phyloP scores from a whole-genome alignment of 345 rosid species.

The Lepidium africanum region DNA sequence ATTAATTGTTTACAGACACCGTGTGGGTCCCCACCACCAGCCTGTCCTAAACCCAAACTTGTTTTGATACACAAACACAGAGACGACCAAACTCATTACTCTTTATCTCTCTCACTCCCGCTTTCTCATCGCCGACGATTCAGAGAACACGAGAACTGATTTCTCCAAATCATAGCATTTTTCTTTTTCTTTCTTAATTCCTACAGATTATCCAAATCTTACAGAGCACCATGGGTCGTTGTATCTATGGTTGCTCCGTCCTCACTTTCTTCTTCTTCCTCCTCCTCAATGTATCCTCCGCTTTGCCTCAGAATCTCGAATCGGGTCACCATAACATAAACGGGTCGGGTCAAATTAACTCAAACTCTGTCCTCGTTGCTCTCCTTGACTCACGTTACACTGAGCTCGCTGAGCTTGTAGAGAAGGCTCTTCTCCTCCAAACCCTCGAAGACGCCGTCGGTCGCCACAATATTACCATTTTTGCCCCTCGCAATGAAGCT shows the following conservation, averaged over 20 bases:
- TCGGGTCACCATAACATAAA: conserved; percentile 17
- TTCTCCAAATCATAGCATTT: neutral
- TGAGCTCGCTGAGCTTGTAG: conserved; percentile 65
- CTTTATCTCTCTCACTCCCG: conserved; percentile 14
- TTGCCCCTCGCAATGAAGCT: conserved; percentile 74
- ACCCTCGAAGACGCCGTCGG: conserved; percentile 60
- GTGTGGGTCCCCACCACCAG: conserved; percentile 32
- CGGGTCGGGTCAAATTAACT: conserved; percentile 49
- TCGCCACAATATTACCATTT: conserved; percentile 57
- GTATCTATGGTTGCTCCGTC: conserved; percentile 30
- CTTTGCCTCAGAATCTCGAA: conserved; percentile 19
- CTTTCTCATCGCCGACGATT: conserved; percentile 19
- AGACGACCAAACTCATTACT: neutral
- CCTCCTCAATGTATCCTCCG: conserved; percentile 1
- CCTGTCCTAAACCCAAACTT: conserved; percentile 27
- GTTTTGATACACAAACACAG: conserved; percentile 16
- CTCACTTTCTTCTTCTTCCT: neutral
- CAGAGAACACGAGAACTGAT: neutral
- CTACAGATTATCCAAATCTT: neutral
- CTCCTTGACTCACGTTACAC: conserved; percentile 82
- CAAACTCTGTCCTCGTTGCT: conserved; percentile 72
- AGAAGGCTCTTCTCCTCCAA: conserved; percentile 66
- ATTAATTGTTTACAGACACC: conserved; percentile 8
- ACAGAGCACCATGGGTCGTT: conserved; percentile 29
- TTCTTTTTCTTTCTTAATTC: neutral